Percentiles rank a stretch among this genome's conserved stretches.
Evolutionary conservation across 176 grass and related monocot species (phyloP).

Genomic region (Hyparrhenia diplandra): DNA sequence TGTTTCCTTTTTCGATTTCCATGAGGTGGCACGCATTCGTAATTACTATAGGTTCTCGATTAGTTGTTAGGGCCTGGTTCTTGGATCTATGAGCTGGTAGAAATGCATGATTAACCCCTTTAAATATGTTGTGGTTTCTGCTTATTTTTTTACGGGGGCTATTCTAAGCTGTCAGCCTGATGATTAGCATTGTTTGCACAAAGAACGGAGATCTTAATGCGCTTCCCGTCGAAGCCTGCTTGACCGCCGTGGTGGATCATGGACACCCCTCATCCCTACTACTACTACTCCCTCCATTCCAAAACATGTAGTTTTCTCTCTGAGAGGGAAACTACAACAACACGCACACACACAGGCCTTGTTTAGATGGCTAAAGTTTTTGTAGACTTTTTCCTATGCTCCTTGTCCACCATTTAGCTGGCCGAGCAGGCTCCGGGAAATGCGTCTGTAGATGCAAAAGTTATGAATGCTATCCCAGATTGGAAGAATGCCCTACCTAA

Average conservation of each 20-base stretch:
- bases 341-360: not conserved
- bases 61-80: not conserved
- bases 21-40: not conserved
- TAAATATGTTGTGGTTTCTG: not conserved
- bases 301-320: not conserved
- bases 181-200: not conserved
- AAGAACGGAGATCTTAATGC: not conserved
- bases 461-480: slow-evolving; percentile 15
- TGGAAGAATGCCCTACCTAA: not conserved
- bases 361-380: too few species aligned
- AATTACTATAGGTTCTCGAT: not conserved
- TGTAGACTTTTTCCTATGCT: not conserved
- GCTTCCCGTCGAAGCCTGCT: not conserved
- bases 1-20: not conserved
- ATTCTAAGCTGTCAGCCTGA: not conserved
- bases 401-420: not conserved
- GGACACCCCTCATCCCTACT: not conserved
- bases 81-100: not conserved
- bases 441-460: not conserved
- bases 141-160: not conserved
- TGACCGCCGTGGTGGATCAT: not conserved
- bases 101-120: not conserved
- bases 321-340: not conserved
- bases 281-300: not conserved
- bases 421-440: not conserved